phyloP scores from a whole-genome alignment of 2,329 filamentous ascomycete genomes.

The Seiridium cupressi region DNA sequence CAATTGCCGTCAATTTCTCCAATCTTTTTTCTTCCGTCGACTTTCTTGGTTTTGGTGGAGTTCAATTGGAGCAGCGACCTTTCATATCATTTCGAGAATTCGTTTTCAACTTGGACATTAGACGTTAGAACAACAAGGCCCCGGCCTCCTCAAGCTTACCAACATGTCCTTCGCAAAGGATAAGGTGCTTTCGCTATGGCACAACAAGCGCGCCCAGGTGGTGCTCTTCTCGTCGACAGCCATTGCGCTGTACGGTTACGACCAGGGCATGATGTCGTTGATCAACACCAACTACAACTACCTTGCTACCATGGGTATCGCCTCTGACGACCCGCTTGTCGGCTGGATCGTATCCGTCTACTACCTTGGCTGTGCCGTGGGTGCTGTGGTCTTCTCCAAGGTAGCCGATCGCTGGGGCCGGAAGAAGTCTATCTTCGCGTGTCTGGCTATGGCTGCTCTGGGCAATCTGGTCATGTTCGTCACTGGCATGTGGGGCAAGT shows the following conservation, averaged over 20 bases:
- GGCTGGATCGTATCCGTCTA: slow-evolving; percentile 61
- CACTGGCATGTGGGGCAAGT: slow-evolving; percentile 42
- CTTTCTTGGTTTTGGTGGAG: too few species aligned
- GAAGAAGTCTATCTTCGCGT: slow-evolving; percentile 54
- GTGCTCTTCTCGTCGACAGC: slow-evolving; percentile 36
- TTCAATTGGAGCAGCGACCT: too few species aligned
- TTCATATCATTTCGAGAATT: too few species aligned
- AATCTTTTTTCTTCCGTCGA: too few species aligned
- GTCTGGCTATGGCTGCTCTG: slow-evolving; percentile 49
- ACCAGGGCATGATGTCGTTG: slow-evolving; percentile 34
- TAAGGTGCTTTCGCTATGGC: background rate
- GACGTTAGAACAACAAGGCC: background rate
- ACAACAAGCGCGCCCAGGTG: slow-evolving; percentile 19
- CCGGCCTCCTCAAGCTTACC: background rate
- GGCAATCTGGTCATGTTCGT: slow-evolving; percentile 62
- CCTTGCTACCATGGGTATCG: slow-evolving; percentile 55
- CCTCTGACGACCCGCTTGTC: slow-evolving; percentile 47
- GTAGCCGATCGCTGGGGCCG: slow-evolving; percentile 52
- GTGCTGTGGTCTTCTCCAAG: slow-evolving; percentile 55
- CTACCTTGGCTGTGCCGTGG: slow-evolving; percentile 59
- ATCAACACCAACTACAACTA: slow-evolving; percentile 41
- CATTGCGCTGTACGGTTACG: slow-evolving; percentile 34
- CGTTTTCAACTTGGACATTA: too few species aligned
- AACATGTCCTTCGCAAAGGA: background rate
- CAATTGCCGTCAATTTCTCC: background rate